Conservation (phyloP, 768 basidiomycete species). For the Steccherinum ochraceum region DNA sequence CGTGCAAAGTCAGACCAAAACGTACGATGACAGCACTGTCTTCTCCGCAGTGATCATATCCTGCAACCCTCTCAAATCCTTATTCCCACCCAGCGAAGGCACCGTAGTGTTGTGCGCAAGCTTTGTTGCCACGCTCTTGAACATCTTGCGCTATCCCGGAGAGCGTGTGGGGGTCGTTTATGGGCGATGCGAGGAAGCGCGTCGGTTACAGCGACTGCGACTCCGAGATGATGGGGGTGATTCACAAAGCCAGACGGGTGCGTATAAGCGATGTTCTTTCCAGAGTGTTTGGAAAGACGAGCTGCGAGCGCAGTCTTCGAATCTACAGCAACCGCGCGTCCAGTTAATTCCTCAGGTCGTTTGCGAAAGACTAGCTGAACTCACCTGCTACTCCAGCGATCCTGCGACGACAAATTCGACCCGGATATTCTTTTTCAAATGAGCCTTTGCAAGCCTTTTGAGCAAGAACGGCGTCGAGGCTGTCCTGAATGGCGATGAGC, state of each 20-base stretch:
- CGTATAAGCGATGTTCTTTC: neutral
- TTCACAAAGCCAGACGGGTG: neutral
- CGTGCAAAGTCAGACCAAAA: conserved; percentile 8
- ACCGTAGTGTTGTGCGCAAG: conserved; percentile 87
- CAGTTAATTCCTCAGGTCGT: no score
- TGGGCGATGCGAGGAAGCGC: neutral
- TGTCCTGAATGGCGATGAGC: neutral
- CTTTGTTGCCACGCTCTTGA: conserved; percentile 71
- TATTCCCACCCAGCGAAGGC: conserved; percentile 65
- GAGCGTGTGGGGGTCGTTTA: neutral
- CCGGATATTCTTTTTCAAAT: neutral
- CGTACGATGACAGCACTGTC: conserved; percentile 66
- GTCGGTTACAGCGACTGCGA: no score
- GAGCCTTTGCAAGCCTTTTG: neutral
- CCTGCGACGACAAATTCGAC: neutral
- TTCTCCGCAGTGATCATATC: conserved; percentile 91
- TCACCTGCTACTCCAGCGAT: neutral
- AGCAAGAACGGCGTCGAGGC: neutral
- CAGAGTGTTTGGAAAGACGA: neutral
- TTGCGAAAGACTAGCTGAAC: no score
- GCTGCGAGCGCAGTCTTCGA: neutral
- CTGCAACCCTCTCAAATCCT: conserved; percentile 76
- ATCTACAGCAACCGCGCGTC: no score
- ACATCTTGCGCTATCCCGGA: conserved; percentile 38
- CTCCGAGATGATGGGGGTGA: no score